Conservation (phyloP, 2,329 filamentous ascomycete genomes). For the Fusarium dlaminii region DNA sequence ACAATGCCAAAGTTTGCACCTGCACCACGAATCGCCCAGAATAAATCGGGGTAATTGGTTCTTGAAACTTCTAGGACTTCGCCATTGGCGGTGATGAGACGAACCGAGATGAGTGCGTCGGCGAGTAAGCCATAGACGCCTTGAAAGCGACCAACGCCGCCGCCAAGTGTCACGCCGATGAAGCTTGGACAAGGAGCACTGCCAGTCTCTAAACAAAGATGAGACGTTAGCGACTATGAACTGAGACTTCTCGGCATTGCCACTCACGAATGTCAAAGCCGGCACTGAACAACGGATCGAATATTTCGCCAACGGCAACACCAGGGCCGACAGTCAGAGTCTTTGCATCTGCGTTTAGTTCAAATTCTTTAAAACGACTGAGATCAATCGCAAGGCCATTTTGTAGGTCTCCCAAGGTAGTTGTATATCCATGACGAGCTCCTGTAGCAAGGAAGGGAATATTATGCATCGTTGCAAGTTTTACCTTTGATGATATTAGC, state of each 20-base stretch:
- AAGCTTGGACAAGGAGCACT: not conserved
- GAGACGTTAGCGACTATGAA: accelerated
- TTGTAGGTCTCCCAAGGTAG: accelerated
- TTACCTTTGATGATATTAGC: accelerated
- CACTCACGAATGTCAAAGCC: not conserved
- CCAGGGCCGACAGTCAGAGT: not conserved
- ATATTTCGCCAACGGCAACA: not conserved
- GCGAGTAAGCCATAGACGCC: not conserved
- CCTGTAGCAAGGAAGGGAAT: not conserved
- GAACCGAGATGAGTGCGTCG: not conserved
- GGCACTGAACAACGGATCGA: accelerated
- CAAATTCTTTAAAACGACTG: accelerated
- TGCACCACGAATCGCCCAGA: not conserved
- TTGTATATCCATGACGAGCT: not conserved
- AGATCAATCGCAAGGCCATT: not conserved
- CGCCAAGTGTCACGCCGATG: not conserved
- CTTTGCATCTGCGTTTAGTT: not conserved
- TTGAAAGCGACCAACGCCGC: not conserved
- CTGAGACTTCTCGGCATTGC: accelerated
- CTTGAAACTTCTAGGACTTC: accelerated
- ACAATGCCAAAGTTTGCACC: not conserved
- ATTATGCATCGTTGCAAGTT: not conserved
- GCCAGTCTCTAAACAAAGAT: not conserved
- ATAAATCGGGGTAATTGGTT: not conserved
- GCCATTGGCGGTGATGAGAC: not conserved